phyloP scores from a whole-genome alignment of 148 eudicot genomes.

The Cornus suecica region DNA sequence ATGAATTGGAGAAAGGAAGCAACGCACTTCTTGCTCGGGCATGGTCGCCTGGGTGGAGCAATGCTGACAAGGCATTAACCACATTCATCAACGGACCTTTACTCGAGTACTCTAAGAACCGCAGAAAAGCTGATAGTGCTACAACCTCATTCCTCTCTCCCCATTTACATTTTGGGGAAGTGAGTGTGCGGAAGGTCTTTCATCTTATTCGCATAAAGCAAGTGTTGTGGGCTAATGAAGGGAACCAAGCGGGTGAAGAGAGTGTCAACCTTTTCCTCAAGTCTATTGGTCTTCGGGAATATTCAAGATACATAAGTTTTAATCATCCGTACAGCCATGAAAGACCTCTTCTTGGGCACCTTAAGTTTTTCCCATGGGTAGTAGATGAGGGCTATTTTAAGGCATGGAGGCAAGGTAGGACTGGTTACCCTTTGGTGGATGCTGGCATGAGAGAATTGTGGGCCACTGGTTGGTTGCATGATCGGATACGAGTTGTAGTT shows the following conservation, averaged over 20 bases:
- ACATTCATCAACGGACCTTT: slow-evolving; percentile 81
- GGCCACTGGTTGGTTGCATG: slow-evolving; percentile 99
- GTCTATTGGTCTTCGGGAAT: slow-evolving; percentile 91
- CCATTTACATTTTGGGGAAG: slow-evolving; percentile 93
- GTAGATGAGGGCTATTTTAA: slow-evolving; percentile 81
- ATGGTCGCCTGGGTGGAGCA: slow-evolving; percentile 99
- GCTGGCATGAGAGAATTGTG: slow-evolving; percentile 99
- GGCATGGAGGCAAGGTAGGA: slow-evolving; percentile 98
- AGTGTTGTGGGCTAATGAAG: slow-evolving; percentile 90
- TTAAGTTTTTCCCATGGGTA: slow-evolving; percentile 95
- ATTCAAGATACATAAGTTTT: slow-evolving; percentile 92
- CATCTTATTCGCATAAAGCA: slow-evolving; percentile 84
- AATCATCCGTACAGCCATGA: slow-evolving; percentile 95
- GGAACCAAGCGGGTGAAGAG: slow-evolving; percentile 80
- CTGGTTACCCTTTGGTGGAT: slow-evolving; percentile 99
- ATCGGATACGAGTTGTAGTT: slow-evolving; percentile 89
- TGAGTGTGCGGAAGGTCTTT: slow-evolving; percentile 85
- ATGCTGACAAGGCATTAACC: slow-evolving; percentile 83
- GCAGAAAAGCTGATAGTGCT: slow-evolving; percentile 94
- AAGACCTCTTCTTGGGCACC: slow-evolving; percentile 83
- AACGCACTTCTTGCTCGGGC: slow-evolving; percentile 98
- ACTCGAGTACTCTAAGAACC: slow-evolving; percentile 75
- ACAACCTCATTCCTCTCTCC: slow-evolving; percentile 98
- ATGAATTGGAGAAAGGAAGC: slow-evolving; percentile 86
- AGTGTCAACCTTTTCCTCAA: slow-evolving; percentile 94